Percentiles rank a stretch among this genome's conserved stretches.
Conservation (phyloP, 306 rosid species). For the Quercus mongolica region DNA sequence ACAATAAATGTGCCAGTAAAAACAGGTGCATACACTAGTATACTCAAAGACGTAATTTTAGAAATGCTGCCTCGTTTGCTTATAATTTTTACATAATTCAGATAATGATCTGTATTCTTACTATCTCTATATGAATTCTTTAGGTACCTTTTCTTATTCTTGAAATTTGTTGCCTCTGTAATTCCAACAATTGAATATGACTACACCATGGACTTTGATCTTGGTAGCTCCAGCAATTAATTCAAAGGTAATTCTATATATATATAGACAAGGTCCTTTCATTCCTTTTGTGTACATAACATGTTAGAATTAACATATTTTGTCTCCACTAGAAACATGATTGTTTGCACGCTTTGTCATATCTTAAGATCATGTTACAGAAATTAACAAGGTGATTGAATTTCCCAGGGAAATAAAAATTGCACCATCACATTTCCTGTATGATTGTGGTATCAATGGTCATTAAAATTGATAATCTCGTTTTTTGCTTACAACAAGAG, state of each 20-base stretch:
- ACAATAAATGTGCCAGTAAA: neutral
- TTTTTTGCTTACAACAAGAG: too few relatives aligned
- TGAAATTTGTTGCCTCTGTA: slow-evolving; percentile 94
- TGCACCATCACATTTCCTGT: neutral
- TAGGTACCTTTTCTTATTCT: slow-evolving; percentile 91
- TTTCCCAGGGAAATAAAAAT: neutral
- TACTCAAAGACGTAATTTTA: neutral
- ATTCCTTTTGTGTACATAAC: neutral
- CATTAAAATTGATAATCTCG: too few relatives aligned
- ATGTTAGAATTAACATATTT: neutral
- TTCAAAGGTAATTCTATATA: slow-evolving; percentile 24
- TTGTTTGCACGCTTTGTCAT: neutral
- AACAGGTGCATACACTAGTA: neutral
- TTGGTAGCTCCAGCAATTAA: slow-evolving; percentile 85
- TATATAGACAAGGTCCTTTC: neutral
- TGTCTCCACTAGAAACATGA: neutral
- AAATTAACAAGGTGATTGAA: neutral
- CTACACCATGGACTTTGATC: slow-evolving; percentile 97
- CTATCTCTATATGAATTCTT: slow-evolving; percentile 3
- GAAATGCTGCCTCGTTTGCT: neutral
- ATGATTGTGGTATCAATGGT: too few relatives aligned
- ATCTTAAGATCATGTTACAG: neutral
- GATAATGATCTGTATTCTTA: neutral
- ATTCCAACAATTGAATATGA: slow-evolving; percentile 96
- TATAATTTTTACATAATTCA: neutral